Evolutionary conservation across 2,329 filamentous ascomycete species (phyloP).

Genomic region (Colletotrichum sp.): DNA sequence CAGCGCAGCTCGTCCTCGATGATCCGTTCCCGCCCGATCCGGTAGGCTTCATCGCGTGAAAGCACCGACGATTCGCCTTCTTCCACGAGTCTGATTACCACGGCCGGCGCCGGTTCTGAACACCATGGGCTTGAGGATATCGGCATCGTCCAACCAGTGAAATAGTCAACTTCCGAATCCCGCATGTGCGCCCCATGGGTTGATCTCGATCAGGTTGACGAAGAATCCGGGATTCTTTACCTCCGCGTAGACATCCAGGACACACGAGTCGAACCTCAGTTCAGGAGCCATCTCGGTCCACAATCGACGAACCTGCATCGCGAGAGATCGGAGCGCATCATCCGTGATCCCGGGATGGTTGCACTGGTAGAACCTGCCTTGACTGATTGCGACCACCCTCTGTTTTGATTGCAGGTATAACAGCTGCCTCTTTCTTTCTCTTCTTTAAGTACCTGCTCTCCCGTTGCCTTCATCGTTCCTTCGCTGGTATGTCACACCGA

Average conservation of each 20-base stretch:
- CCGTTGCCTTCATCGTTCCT: background rate
- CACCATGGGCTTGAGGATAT: background rate
- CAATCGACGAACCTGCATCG: background rate
- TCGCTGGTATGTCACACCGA: rapidly evolving
- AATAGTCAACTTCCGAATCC: background rate
- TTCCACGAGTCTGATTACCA: background rate
- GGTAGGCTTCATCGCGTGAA: background rate
- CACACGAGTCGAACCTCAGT: background rate
- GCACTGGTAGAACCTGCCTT: background rate
- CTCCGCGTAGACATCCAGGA: background rate
- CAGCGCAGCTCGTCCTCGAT: background rate
- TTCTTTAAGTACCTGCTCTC: background rate
- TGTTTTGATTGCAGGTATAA: background rate
- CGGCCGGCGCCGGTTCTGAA: background rate
- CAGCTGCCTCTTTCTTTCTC: background rate
- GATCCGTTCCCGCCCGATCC: background rate
- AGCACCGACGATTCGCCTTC: background rate
- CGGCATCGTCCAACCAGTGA: background rate
- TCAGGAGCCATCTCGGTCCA: background rate
- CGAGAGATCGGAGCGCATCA: background rate
- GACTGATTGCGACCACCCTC: background rate
- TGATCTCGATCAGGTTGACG: background rate
- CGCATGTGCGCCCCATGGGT: background rate
- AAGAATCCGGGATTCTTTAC: rapidly evolving
- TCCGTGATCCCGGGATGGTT: background rate